A percentile compares a stretch with the other conserved stretches of the same genome.
phyloP scores from a whole-genome alignment of 2,329 filamentous ascomycete species.

The Phaeosphaeriaceae sp. region DNA sequence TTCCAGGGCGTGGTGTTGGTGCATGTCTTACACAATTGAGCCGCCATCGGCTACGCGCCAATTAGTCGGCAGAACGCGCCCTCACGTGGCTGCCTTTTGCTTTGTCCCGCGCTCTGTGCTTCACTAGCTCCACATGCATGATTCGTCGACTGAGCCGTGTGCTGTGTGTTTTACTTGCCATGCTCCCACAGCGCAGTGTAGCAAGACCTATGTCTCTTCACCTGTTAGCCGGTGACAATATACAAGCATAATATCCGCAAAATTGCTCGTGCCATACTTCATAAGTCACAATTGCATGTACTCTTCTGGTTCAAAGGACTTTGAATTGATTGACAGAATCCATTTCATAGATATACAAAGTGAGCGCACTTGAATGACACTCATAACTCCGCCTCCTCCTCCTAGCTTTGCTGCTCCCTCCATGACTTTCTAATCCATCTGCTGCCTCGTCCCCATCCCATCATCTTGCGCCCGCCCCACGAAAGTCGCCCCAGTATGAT shows the following conservation, averaged over 20 bases:
- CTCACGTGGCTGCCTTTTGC: conserved; percentile 16
- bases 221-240: too few relatives aligned
- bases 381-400: not conserved
- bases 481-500: not conserved
- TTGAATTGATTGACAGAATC: not conserved
- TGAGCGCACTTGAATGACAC: not conserved
- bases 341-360: not conserved
- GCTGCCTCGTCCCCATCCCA: not conserved
- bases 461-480: not conserved
- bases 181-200: too few relatives aligned
- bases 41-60: conserved; percentile 19
- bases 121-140: not conserved
- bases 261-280: not conserved
- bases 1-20: conserved; percentile 21
- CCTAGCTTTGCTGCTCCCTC: too few relatives aligned
- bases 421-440: not conserved
- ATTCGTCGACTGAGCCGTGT: too few relatives aligned
- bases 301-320: not conserved
- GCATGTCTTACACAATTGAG: conserved; percentile 12
- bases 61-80: conserved; percentile 19
- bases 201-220: too few relatives aligned
- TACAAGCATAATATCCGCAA: not conserved
- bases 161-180: too few relatives aligned
- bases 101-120: not conserved
- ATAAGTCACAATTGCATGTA: not conserved